These are phyloP conservation scores for Pseudocercospora fijiensis DNA, from an alignment of 2,329 filamentous ascomycete species.

Conservation along the genomic window DNA sequence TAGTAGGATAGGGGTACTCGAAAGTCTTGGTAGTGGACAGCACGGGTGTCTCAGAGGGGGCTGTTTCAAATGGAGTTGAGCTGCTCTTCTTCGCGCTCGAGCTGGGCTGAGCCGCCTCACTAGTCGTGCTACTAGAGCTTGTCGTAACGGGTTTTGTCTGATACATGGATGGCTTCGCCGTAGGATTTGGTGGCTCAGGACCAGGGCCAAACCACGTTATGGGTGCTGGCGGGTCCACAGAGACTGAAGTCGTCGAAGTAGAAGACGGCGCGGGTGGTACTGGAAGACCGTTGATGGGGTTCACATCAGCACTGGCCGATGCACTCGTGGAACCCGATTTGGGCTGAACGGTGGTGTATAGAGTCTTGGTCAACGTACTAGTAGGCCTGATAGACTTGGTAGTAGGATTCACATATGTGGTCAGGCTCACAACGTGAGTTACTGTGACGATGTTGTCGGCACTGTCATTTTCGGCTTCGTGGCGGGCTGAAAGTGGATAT, in stretches of 20 bases:
- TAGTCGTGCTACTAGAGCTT: neutral
- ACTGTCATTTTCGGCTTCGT: neutral
- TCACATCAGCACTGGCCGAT: neutral
- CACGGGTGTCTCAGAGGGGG: neutral
- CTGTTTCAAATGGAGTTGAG: neutral
- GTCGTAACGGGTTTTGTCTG: conserved; percentile 3
- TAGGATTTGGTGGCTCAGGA: conserved; percentile 4
- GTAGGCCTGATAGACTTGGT: neutral
- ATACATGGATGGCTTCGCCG: conserved; percentile 1
- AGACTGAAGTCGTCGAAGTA: neutral
- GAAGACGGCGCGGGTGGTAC: neutral
- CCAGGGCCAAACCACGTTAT: neutral
- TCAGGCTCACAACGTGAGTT: conserved; percentile 7
- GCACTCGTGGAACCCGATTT: neutral
- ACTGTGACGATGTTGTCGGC: conserved; percentile 1
- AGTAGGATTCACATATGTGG: neutral
- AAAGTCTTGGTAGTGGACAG: neutral
- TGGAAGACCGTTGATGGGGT: conserved; percentile 3
- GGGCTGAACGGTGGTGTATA: neutral
- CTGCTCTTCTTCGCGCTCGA: neutral
- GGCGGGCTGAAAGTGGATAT: neutral
- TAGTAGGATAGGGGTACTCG: neutral
- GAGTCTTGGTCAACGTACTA: neutral
- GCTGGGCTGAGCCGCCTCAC: neutral
- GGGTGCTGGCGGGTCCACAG: neutral